Percentiles rank a stretch among this genome's conserved stretches.
Evolutionary conservation across 768 basidiomycete species (phyloP).

Genomic region (Kwoniella botswanensis): DNA sequence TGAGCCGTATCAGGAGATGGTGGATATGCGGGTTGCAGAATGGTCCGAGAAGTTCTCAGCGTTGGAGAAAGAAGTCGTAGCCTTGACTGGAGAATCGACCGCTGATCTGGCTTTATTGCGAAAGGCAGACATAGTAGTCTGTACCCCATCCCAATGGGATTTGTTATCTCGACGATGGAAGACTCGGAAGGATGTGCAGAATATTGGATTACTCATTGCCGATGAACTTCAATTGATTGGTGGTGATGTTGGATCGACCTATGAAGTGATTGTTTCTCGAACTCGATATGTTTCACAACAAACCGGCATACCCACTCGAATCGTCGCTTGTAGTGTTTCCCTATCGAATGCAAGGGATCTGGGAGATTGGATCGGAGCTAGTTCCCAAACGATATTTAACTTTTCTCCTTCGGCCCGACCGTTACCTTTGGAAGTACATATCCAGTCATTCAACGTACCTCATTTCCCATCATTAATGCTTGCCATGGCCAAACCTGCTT

Average conservation of each 20-base stretch:
- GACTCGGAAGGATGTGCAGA: constrained; percentile 94
- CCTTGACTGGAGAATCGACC: constrained; percentile 90
- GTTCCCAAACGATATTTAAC: constrained; percentile 94
- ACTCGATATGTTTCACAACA: constrained; percentile 96
- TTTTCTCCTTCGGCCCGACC: constrained; percentile 98
- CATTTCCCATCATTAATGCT: constrained; percentile 99
- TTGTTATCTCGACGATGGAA: constrained; percentile 92
- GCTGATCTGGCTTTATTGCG: constrained; percentile 88
- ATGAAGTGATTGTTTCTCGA: constrained; percentile 92
- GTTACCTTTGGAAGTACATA: constrained; percentile 93
- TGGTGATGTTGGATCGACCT: constrained; percentile 92
- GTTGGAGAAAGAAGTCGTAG: constrained; percentile 90
- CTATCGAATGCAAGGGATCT: constrained; percentile 94
- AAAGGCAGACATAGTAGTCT: constrained; percentile 89
- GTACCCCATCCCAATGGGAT: constrained; percentile 95
- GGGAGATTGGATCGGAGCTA: constrained; percentile 96
- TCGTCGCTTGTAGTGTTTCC: constrained; percentile 93
- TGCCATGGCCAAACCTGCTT: constrained; percentile 97
- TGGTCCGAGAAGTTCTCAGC: constrained; percentile 83
- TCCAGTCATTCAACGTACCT: constrained; percentile 94
- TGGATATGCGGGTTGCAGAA: constrained; percentile 83
- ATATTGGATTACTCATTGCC: constrained; percentile 86
- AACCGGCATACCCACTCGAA: constrained; percentile 87
- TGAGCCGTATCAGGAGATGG: constrained; percentile 97
- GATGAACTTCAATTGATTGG: constrained; percentile 96